A percentile compares a stretch with the other conserved stretches of the same genome.
Conservation (phyloP, 495 filamentous ascomycete genomes). For the Neurospora cerealis region DNA sequence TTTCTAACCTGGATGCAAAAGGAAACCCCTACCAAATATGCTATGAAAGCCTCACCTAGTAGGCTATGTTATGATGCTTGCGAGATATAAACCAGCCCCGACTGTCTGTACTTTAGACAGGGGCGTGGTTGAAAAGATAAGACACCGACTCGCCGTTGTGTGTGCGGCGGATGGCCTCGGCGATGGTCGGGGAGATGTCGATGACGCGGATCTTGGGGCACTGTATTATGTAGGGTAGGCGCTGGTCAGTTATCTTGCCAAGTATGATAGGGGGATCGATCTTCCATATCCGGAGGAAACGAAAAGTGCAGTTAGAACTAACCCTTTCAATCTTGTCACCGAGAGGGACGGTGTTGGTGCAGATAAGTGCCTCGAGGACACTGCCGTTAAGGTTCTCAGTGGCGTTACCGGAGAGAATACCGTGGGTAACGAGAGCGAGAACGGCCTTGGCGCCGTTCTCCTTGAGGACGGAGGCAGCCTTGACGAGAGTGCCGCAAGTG, state of each 20-base stretch:
- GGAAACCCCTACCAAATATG: not conserved
- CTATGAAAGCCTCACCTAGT: not conserved
- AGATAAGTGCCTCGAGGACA: constrained; percentile 66
- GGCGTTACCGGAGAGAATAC: constrained; percentile 84
- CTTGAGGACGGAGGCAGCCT: constrained; percentile 86
- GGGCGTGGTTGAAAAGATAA: constrained; percentile 90
- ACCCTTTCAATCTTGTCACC: constrained; percentile 53
- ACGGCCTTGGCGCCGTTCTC: constrained; percentile 80
- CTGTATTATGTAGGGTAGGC: not conserved
- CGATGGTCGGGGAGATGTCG: constrained; percentile 76
- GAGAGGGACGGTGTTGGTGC: constrained; percentile 96
- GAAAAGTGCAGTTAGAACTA: not conserved
- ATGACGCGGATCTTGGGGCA: constrained; percentile 82
- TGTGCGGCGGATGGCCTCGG: constrained; percentile 71
- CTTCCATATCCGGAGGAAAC: not conserved
- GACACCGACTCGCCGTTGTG: constrained; percentile 82
- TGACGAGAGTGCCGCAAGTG: constrained; percentile 84
- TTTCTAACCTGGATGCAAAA: not conserved
- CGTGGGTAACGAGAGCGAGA: constrained; percentile 92
- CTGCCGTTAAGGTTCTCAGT: constrained; percentile 85
- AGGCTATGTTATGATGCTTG: not conserved
- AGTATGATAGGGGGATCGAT: too few relatives aligned
- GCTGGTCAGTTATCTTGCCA: not conserved
- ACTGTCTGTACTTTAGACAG: constrained; percentile 28
- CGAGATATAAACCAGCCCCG: not conserved